Percentiles rank a stretch among this genome's conserved stretches.
phyloP scores from a whole-genome alignment of 768 basidiomycete genomes.

The Tulasnella calospora region DNA sequence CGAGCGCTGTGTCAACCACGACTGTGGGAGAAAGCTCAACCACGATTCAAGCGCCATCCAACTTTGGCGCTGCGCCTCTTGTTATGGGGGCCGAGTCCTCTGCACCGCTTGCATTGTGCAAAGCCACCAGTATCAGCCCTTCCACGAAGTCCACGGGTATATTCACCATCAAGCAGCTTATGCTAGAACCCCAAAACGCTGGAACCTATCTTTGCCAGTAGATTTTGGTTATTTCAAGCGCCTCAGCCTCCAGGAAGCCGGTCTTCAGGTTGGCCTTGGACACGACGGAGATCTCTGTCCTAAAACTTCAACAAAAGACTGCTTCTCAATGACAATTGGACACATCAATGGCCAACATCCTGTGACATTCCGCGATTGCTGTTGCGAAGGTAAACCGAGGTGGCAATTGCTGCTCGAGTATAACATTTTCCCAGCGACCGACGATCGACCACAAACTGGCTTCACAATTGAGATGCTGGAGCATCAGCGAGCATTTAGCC shows the following conservation, averaged over 20 bases:
- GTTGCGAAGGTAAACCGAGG: neutral
- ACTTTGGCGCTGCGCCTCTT: too few species aligned
- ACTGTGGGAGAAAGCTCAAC: too few species aligned
- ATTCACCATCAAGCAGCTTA: neutral
- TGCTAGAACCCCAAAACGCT: neutral
- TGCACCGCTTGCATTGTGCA: too few species aligned
- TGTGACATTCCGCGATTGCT: neutral
- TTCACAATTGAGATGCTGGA: neutral
- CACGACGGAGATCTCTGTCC: neutral
- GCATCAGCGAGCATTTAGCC: neutral
- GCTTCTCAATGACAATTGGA: neutral
- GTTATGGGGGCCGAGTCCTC: too few species aligned
- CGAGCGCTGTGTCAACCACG: too few species aligned
- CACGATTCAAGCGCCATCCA: too few species aligned
- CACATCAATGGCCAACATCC: neutral
- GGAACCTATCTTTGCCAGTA: neutral
- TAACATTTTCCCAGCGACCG: neutral
- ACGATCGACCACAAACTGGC: neutral
- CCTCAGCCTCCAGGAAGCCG: neutral
- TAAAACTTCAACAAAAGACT: neutral
- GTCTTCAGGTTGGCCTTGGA: neutral
- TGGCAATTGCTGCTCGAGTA: neutral
- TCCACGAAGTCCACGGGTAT: too few species aligned
- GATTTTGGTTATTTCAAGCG: neutral
- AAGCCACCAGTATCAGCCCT: too few species aligned